phyloP scores from a whole-genome alignment of 371 early-diverging fungal genomes.

The Nematocida displodere region DNA sequence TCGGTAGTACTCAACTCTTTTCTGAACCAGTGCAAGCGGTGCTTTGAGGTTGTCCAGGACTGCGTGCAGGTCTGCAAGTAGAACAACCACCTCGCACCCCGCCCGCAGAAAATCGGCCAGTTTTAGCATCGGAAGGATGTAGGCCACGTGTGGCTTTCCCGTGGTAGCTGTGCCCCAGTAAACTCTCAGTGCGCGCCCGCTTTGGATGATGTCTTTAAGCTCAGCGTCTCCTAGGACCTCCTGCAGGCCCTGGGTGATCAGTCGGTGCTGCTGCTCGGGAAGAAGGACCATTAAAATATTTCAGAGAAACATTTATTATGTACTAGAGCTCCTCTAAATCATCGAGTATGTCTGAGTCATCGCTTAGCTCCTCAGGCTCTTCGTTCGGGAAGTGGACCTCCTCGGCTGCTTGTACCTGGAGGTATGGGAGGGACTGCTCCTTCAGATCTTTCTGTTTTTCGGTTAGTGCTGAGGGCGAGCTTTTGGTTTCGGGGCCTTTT shows the following conservation, averaged over 20 bases:
- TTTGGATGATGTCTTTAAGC: constrained; percentile 74
- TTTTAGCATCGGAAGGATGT: constrained; percentile 93
- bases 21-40: constrained; percentile 78
- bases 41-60: constrained; percentile 98
- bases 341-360: background rate
- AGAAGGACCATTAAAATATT: constrained; percentile 25
- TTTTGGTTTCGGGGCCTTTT: background rate
- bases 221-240: constrained; percentile 86
- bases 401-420: constrained; percentile 9
- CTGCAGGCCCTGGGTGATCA: constrained; percentile 88
- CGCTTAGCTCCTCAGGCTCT: constrained; percentile 24
- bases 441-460: constrained; percentile 29
- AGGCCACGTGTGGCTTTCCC: constrained; percentile 92
- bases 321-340: background rate
- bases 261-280: constrained; percentile 67
- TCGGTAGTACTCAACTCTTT: constrained; percentile 87
- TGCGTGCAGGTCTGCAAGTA: constrained; percentile 95
- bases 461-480: background rate
- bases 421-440: constrained; percentile 31
- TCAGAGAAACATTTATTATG: constrained; percentile 18
- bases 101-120: constrained; percentile 90
- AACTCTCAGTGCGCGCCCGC: constrained; percentile 79
- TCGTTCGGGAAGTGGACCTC: constrained; percentile 46
- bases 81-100: constrained; percentile 82
- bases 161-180: constrained; percentile 99